Percentiles rank a stretch among this genome's conserved stretches.
These are phyloP conservation scores for Suhomyces anneliseae DNA, from an alignment of 1,139 yeast genomes.

Conservation along the genomic window DNA sequence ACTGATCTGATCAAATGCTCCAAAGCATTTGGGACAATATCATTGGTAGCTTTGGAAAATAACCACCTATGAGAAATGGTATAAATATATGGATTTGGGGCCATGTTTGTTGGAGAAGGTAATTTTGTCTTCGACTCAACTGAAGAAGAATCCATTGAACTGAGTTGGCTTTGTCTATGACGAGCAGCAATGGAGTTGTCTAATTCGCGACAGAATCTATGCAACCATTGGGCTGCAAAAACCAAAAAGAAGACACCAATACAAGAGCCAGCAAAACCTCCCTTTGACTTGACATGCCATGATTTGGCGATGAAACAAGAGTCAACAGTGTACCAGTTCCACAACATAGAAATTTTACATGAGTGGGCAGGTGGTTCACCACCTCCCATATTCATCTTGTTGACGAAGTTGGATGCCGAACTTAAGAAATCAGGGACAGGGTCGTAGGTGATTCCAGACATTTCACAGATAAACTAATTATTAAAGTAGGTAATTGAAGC, in stretches of 20 bases:
- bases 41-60: slow-evolving; percentile 15
- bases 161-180: not conserved
- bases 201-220: slow-evolving; percentile 57
- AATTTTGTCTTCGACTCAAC: slow-evolving; percentile 2
- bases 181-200: slow-evolving; percentile 38
- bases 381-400: slow-evolving; percentile 17
- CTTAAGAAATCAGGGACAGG: slow-evolving; percentile 2
- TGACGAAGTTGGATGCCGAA: not conserved
- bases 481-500: not conserved
- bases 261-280: slow-evolving; percentile 71
- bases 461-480: not conserved
- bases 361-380: slow-evolving; percentile 13
- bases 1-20: slow-evolving; percentile 53
- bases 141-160: slow-evolving; percentile 1
- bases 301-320: slow-evolving; percentile 61
- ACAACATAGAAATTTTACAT: slow-evolving; percentile 42
- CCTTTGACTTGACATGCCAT: slow-evolving; percentile 63
- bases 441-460: slow-evolving; percentile 6
- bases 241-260: slow-evolving; percentile 62
- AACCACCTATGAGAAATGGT: slow-evolving; percentile 47
- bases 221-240: slow-evolving; percentile 56
- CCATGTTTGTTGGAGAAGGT: not conserved
- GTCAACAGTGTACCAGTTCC: slow-evolving; percentile 55
- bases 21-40: slow-evolving; percentile 34
- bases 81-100: slow-evolving; percentile 16